Evolutionary conservation across 306 rosid genomes (phyloP), one percentile per base, ranked within the genome.

Genomic region (Leucaena leucocephala): DNA sequence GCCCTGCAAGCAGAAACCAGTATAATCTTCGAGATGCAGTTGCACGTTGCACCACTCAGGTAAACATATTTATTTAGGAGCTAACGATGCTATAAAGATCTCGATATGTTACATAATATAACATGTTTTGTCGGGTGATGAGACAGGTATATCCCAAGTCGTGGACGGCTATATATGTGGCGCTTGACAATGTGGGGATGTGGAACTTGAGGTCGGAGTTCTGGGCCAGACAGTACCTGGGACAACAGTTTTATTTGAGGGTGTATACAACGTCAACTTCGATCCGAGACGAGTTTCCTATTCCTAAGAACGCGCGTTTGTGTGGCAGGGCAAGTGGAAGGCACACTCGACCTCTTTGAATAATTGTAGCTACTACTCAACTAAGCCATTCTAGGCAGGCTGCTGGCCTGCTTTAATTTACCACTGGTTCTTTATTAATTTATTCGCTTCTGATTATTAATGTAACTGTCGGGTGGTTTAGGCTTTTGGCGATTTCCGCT

Each of bases 121-220:
- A 16, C 21, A 50, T 16, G 58, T 50, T 16, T 50, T 50, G 17
- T 5, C 27, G 27, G 27, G 27, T 27, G 0, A 17, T 50, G 7
- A 5, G 54, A 19, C 69, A 64, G 69, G 98, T 93, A 34, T 94
- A 94, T 87, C 97, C 98, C 16, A 68, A 76, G 7, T 92, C 98
- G n/a, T 94, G 98, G 98, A 94, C 97, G 12, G 97, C 98, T 8
- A 88, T 94, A 71, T 74, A 92, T 74, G 78, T 94, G 73, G 89
- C 97, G 3, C 92, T 94, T 14, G 98, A 94, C 81, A 94, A 94
- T 54, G 98, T 94, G 77, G 98, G 98, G 54, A 94, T 94, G 97
- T 94, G 98, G 98, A 91, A 94, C 87, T 65, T 94, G 86, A 89
- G 98, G 91, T 38, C 92, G 7, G 98, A 94, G 90, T 91, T 84